Evolutionary conservation across 2,329 filamentous ascomycete genomes (phyloP).

Genomic region (Huntiella abstrusa): DNA sequence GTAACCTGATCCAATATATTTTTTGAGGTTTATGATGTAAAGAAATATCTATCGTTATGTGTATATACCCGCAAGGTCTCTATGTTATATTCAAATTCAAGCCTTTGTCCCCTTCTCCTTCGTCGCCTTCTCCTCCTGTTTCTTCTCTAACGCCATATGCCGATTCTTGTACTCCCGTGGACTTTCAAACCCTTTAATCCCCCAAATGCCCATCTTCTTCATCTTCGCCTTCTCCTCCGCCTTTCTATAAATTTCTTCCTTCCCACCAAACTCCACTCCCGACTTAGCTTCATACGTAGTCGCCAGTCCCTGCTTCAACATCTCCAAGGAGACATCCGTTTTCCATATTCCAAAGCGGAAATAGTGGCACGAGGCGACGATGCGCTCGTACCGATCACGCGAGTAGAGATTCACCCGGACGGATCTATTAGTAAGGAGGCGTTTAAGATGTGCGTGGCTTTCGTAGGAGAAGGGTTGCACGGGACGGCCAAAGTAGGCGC

Average conservation of each 20-base stretch:
- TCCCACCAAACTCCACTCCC: constrained; percentile 71
- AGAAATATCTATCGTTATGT: too few relatives aligned
- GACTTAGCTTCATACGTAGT: constrained; percentile 87
- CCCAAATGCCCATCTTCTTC: constrained; percentile 58
- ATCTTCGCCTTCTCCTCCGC: constrained; percentile 48
- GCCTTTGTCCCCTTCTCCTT: background rate
- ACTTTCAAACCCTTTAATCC: constrained; percentile 52
- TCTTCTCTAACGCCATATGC: constrained; percentile 4
- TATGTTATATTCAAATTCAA: background rate
- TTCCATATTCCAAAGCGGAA: constrained; percentile 48
- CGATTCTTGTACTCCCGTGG: constrained; percentile 68
- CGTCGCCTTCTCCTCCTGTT: background rate
- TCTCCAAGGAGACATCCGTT: constrained; percentile 71
- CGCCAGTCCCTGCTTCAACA: constrained; percentile 69
- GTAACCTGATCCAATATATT: too few relatives aligned
- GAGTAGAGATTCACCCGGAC: constrained; percentile 71
- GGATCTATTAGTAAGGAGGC: constrained; percentile 49
- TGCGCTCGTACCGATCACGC: constrained; percentile 78
- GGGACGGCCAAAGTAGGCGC: constrained; percentile 76
- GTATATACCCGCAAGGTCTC: too few relatives aligned
- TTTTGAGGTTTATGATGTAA: too few relatives aligned
- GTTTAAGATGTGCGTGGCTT: constrained; percentile 61
- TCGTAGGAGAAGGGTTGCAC: constrained; percentile 72
- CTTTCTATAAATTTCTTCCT: constrained; percentile 42
- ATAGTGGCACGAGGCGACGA: constrained; percentile 71